Evolutionary conservation across 352 stramenopile genomes (phyloP).

Genomic region (Globisporangium radiosum): DNA sequence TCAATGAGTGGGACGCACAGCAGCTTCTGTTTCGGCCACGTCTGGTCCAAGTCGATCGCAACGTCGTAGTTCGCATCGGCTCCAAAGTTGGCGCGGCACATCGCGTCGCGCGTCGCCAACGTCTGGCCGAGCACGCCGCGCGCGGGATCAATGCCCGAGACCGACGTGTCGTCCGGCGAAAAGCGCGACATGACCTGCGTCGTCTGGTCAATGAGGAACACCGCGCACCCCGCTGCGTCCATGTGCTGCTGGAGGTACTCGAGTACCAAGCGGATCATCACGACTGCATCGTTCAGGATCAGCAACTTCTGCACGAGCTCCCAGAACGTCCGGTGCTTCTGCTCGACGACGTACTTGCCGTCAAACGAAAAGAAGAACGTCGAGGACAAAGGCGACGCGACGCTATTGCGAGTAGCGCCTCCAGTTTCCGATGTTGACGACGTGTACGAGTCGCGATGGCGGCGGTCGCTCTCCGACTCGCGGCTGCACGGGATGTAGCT

Average conservation of each 20-base stretch:
- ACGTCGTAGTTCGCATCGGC: conserved; percentile 44
- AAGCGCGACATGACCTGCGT: conserved; percentile 75
- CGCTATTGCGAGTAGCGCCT: not conserved
- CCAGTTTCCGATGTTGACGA: not conserved
- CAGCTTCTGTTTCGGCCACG: conserved; percentile 53
- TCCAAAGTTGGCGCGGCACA: conserved; percentile 39
- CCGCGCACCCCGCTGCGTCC: conserved; percentile 35
- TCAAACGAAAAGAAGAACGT: conserved; percentile 19
- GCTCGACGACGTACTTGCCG: conserved; percentile 35
- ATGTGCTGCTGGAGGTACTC: conserved; percentile 60
- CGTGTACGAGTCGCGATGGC: not conserved
- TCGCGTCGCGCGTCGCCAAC: conserved; percentile 23
- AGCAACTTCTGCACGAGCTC: conserved; percentile 65
- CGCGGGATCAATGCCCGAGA: conserved; percentile 43
- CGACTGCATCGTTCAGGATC: conserved; percentile 61
- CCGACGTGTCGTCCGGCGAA: conserved; percentile 31
- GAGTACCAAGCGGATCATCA: conserved; percentile 65
- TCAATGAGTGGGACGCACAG: conserved; percentile 69
- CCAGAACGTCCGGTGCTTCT: conserved; percentile 76
- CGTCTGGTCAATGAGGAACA: conserved; percentile 75
- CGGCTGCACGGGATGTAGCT: conserved; percentile 14
- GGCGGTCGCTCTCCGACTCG: not conserved
- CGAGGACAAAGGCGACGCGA: conserved; percentile 6
- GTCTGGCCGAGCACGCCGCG: conserved; percentile 49
- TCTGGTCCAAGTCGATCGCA: conserved; percentile 58